Conservation (phyloP, 345 rosid species). For the Salix dunnii region DNA sequence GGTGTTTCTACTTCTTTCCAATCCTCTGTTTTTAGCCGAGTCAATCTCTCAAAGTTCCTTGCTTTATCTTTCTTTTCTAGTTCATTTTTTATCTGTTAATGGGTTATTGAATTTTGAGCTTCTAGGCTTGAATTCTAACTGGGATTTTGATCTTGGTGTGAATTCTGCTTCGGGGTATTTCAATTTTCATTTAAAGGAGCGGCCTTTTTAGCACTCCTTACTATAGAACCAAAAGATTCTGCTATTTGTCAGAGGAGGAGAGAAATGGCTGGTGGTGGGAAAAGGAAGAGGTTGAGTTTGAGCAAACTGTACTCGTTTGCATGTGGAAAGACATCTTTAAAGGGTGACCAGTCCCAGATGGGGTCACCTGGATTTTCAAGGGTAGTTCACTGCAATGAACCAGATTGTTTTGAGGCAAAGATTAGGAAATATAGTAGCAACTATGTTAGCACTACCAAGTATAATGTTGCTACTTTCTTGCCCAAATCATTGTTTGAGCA, state of each 20-base stretch:
- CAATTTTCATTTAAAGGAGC: background rate
- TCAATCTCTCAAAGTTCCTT: constrained; percentile 1
- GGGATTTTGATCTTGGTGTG: constrained; percentile 7
- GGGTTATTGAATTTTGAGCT: constrained; percentile 8
- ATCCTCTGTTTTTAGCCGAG: background rate
- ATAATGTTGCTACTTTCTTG: constrained; percentile 66
- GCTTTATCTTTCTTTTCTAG: background rate
- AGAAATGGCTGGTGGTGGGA: constrained; percentile 56
- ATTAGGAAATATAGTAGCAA: constrained; percentile 47
- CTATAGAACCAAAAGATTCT: background rate
- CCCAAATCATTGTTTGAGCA: constrained; percentile 97
- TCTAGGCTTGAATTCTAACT: constrained; percentile 6
- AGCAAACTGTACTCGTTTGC: constrained; percentile 74
- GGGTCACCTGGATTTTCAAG: constrained; percentile 87
- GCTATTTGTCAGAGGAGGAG: background rate
- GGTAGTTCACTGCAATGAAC: constrained; percentile 73
- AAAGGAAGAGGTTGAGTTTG: constrained; percentile 46
- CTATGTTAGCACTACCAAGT: constrained; percentile 74
- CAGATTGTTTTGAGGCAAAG: constrained; percentile 57
- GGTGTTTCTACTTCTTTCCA: background rate
- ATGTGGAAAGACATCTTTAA: constrained; percentile 51
- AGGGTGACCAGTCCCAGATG: constrained; percentile 70
- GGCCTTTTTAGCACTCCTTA: background rate
- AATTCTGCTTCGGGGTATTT: constrained; percentile 1
- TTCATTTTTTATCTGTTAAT: background rate